These are phyloP conservation scores for Penicillium turbatum DNA, from an alignment of 495 filamentous ascomycete species.

Conservation along the genomic window DNA sequence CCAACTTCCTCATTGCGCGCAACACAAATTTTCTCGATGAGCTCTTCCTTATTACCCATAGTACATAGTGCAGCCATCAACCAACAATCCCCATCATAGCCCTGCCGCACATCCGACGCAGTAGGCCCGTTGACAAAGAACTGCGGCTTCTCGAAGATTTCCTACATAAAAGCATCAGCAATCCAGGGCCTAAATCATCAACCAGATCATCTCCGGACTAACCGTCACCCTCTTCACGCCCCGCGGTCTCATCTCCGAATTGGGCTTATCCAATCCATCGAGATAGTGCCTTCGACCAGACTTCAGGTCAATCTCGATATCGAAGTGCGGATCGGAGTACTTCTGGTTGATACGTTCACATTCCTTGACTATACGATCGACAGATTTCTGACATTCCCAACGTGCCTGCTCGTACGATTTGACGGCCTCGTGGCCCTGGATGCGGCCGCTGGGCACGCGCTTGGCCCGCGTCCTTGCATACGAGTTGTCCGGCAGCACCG, in stretches of 20 bases:
- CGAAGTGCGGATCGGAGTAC: conserved; percentile 85
- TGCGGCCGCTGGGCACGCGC: conserved; percentile 46
- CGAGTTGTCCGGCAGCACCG: conserved; percentile 68
- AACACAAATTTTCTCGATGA: conserved; percentile 84
- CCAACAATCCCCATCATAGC: conserved; percentile 86
- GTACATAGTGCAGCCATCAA: conserved; percentile 83
- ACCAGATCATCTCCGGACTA: conserved; percentile 13
- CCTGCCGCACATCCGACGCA: conserved; percentile 78
- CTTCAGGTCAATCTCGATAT: conserved; percentile 79
- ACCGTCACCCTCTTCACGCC: conserved; percentile 63
- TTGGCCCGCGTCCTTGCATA: conserved; percentile 61
- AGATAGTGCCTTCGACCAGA: conserved; percentile 54
- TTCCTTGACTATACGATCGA: conserved; percentile 76
- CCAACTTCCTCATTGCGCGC: conserved; percentile 73
- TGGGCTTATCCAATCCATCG: conserved; percentile 51
- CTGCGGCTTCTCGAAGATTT: conserved; percentile 82
- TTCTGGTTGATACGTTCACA: conserved; percentile 83
- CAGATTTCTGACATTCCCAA: conserved; percentile 64
- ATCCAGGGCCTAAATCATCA: not conserved
- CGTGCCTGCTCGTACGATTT: conserved; percentile 71
- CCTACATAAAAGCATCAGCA: conserved; percentile 34
- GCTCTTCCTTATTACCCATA: conserved; percentile 69
- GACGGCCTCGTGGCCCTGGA: conserved; percentile 53
- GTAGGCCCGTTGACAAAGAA: conserved; percentile 82
- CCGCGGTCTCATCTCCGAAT: conserved; percentile 46